These are phyloP conservation scores for Colletotrichum theobromicola DNA, from an alignment of 2,329 filamentous ascomycete species.

Conservation along the genomic window DNA sequence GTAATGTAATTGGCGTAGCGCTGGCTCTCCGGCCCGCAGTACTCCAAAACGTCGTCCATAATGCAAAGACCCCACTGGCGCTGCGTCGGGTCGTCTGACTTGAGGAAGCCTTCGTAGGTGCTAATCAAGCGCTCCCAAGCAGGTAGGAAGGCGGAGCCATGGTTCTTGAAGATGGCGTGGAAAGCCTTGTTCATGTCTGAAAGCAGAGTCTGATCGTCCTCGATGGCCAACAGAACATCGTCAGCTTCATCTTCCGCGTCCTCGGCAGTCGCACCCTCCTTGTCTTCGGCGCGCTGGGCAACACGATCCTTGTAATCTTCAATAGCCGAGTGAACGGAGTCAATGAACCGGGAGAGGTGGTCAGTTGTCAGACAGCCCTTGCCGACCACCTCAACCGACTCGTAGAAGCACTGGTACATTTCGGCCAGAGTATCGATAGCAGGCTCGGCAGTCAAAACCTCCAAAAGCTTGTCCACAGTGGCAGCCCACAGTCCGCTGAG, in stretches of 20 bases:
- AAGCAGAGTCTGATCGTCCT: conserved; percentile 94
- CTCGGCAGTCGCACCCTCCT: conserved; percentile 73
- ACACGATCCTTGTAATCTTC: conserved; percentile 94
- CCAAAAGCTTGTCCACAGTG: conserved; percentile 88
- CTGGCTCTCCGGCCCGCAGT: conserved; percentile 89
- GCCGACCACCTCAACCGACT: conserved; percentile 93
- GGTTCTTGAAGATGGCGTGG: conserved; percentile 98
- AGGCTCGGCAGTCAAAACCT: conserved; percentile 91
- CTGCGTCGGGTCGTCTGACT: conserved; percentile 83
- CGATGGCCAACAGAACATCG: conserved; percentile 87
- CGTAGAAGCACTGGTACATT: conserved; percentile 99
- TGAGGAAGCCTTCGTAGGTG: conserved; percentile 87
- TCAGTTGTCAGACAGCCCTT: conserved; percentile 78
- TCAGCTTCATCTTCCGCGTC: conserved; percentile 91
- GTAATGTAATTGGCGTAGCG: conserved; percentile 87
- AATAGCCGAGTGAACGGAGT: conserved; percentile 82
- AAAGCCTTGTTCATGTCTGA: conserved; percentile 99
- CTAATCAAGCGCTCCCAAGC: conserved; percentile 86
- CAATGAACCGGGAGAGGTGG: conserved; percentile 88
- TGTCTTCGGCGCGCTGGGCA: conserved; percentile 81
- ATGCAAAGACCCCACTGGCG: conserved; percentile 99
- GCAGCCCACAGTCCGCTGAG: conserved; percentile 83
- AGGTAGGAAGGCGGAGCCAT: conserved; percentile 82
- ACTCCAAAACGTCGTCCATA: conserved; percentile 97
- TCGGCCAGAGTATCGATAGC: conserved; percentile 96